These are phyloP conservation scores for Rhododendron ferrugineum DNA, from an alignment of 148 eudicot species.

Conservation along the genomic window DNA sequence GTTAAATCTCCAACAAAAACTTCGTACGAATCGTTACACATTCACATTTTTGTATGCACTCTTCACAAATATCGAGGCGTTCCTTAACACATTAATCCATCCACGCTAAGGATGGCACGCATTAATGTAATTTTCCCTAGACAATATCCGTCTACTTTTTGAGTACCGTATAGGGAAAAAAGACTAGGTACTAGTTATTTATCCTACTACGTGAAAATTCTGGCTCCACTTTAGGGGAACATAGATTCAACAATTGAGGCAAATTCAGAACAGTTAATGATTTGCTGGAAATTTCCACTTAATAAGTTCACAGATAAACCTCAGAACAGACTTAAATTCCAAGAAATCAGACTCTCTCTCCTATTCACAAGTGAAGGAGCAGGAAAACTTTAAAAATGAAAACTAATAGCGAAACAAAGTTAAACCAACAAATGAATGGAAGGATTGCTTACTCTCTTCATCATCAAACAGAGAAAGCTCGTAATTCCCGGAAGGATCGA, in stretches of 20 bases:
- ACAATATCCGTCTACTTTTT: too few species aligned
- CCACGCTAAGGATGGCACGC: too few species aligned
- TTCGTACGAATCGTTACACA: too few species aligned
- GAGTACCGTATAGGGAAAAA: too few species aligned
- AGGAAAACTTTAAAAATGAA: neutral
- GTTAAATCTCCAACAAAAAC: too few species aligned
- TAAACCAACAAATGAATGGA: neutral
- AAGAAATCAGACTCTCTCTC: neutral
- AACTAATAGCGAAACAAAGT: neutral
- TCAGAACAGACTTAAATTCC: neutral
- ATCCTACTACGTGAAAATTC: too few species aligned
- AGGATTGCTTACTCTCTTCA: constrained; percentile 34
- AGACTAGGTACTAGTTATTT: too few species aligned
- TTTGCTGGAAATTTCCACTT: neutral
- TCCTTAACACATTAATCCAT: too few species aligned
- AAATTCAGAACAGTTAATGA: neutral
- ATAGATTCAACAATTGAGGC: neutral
- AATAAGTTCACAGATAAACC: neutral
- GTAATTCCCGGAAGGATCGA: constrained; percentile 73
- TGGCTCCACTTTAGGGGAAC: neutral
- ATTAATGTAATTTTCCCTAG: too few species aligned
- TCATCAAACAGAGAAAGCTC: constrained; percentile 66
- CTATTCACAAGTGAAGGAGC: neutral
- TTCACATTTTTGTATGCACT: too few species aligned
- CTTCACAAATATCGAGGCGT: too few species aligned